Conservation (phyloP, 306 rosid genomes). For the Inga laurina region DNA sequence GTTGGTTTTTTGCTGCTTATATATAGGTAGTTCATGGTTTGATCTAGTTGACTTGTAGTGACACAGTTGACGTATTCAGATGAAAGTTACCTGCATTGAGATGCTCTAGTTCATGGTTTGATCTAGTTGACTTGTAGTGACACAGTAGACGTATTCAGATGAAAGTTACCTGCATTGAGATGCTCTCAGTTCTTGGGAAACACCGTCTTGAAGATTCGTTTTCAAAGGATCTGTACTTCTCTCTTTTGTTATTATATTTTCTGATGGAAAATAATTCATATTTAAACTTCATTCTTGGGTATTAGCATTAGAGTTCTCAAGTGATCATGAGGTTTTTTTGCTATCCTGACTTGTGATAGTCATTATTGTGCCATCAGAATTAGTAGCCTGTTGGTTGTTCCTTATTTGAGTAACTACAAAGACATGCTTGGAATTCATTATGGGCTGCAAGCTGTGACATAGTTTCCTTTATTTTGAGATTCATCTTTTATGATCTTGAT, state of each 20-base stretch:
- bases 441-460: not conserved
- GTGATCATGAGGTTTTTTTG: not conserved
- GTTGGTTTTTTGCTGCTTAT: not conserved
- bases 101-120: not conserved
- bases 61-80: not conserved
- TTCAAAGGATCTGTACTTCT: not conserved
- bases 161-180: not conserved
- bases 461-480: not conserved
- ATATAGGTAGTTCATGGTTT: not conserved
- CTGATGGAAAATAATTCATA: not conserved
- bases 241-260: not conserved
- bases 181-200: not conserved
- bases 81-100: not conserved
- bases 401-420: not conserved
- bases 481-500: constrained; percentile 9
- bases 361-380: not conserved
- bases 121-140: constrained; percentile 1
- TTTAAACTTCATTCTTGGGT: not conserved
- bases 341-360: not conserved
- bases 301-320: not conserved
- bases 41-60: constrained; percentile 2
- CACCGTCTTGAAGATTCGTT: not conserved
- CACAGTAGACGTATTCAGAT: not conserved
- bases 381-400: not conserved
- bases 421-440: not conserved